Base-by-base conservation (phyloP, 176 grass and related monocot species). In the Pontederia crassipes region DNA sequence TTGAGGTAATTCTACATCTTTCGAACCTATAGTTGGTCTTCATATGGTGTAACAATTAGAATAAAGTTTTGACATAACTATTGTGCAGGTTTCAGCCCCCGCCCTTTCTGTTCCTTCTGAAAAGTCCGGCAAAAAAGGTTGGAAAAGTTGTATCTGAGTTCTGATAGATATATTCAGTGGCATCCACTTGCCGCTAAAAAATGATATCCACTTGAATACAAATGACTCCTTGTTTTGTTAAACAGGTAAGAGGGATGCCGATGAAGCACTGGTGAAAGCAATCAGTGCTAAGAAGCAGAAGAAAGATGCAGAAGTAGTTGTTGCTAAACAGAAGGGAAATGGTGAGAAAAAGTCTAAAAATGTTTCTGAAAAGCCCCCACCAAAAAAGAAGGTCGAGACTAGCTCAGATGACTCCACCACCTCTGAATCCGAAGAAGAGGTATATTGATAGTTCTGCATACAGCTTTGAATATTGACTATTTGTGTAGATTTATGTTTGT, bases 61-160 rank as follows among this genome's bases (percentile, higher is more conserved):
- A 40, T 40, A 40, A 40, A 40, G 20, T 40, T 40, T 40, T 40
- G 32, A 7, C 32, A 40, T 40, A 40, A 40, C 32, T 40, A 40
- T 40, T 7, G 6, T 29, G 17, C 51, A 74, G 71, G 79, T 64
- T 1, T 61, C 79, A 2, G 59, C 58, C 53, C 71, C 65, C 17
- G 70, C 75, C 12, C 58, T 47, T 12, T 9, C 57, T 0, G 61
- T 57, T 17, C 67, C 55, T 14, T 67, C 73, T 60, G 81, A 46
- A 27, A 95, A 85, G 72, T 75, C 81, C 53, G 82, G 71, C 15
- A 95, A 95, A 67, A 95, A 85, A 53, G 90, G 86, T 89, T 27
- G 46, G 35, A 7, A 40, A 4, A 40, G 32, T 40, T 40, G 32
- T 7, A 3, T 40, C 6, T 7, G 6, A 40, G 11, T 62, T 67